Evolutionary conservation across 352 stramenopile genomes (phyloP).

Genomic region (Pythium sp.): DNA sequence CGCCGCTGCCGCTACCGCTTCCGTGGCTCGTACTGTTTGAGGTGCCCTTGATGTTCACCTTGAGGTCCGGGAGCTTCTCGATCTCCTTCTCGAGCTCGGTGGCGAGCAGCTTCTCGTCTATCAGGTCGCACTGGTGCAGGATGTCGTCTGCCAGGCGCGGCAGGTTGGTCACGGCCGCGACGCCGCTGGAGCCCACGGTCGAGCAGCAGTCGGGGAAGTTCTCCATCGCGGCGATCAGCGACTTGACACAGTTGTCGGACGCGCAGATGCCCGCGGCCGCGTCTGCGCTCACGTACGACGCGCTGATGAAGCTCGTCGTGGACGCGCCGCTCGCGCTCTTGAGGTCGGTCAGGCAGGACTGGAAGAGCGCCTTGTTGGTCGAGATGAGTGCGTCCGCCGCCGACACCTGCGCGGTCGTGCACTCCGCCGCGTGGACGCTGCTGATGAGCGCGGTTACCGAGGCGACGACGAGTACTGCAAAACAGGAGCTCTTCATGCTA

Average conservation of each 20-base stretch:
- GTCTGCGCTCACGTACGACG: slow-evolving; percentile 11
- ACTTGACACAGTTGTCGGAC: slow-evolving; percentile 18
- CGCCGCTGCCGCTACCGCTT: slow-evolving; percentile 1
- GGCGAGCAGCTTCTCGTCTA: slow-evolving; percentile 18
- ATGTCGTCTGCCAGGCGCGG: slow-evolving; percentile 23
- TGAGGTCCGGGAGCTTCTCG: slow-evolving; percentile 24
- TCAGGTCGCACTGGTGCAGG: slow-evolving; percentile 26
- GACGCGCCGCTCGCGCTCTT: slow-evolving; percentile 7
- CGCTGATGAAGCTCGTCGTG: slow-evolving; percentile 19
- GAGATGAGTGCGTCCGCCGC: slow-evolving; percentile 13
- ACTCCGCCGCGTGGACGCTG: slow-evolving; percentile 5
- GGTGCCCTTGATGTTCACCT: slow-evolving; percentile 26
- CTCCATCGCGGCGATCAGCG: slow-evolving; percentile 28
- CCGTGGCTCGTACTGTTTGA: not conserved
- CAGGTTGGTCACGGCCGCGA: slow-evolving; percentile 17
- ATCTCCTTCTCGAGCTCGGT: slow-evolving; percentile 18
- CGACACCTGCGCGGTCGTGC: slow-evolving; percentile 10
- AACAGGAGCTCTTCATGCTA: slow-evolving; percentile 10
- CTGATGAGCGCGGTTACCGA: not conserved
- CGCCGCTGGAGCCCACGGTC: slow-evolving; percentile 6
- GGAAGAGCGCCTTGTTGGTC: slow-evolving; percentile 19
- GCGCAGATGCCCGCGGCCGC: slow-evolving; percentile 17
- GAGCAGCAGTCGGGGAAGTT: slow-evolving; percentile 27
- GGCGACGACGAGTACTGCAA: slow-evolving; percentile 2
- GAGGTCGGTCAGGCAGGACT: slow-evolving; percentile 15